Evolutionary conservation across 345 rosid species (phyloP).

Genomic region (Kandelia obovata): DNA sequence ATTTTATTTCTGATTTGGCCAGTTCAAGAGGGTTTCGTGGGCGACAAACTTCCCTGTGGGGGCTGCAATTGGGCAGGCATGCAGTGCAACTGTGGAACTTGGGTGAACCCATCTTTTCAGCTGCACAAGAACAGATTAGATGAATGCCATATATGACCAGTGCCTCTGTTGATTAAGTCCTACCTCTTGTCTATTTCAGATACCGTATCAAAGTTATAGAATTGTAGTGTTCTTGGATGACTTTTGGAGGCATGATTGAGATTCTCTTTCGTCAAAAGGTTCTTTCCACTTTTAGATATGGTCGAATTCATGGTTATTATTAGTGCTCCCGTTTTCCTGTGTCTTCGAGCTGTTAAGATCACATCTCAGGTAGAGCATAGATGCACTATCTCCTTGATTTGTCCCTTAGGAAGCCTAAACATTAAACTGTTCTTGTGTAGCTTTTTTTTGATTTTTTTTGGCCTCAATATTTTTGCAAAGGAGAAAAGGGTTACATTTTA

Average conservation of each 20-base stretch:
- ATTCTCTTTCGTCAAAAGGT: background rate
- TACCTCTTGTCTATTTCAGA: background rate
- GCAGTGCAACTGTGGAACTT: slow-evolving; percentile 35
- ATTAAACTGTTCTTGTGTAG: no score
- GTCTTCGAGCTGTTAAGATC: no score
- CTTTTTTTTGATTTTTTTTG: no score
- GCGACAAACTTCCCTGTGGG: slow-evolving; percentile 27
- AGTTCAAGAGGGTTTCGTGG: slow-evolving; percentile 70
- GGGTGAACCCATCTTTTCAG: slow-evolving; percentile 34
- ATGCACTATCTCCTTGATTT: no score
- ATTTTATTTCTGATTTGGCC: slow-evolving; percentile 15
- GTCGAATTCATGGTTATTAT: no score
- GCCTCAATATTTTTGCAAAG: no score
- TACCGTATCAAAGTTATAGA: background rate
- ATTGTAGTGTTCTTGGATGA: background rate
- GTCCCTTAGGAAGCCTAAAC: no score
- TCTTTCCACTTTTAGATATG: background rate
- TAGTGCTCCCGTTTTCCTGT: no score
- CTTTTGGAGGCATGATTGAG: background rate
- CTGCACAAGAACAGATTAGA: slow-evolving; percentile 47
- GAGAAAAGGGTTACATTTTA: no score
- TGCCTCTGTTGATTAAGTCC: background rate
- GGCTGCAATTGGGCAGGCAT: slow-evolving; percentile 37
- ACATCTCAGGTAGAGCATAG: no score
- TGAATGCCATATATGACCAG: slow-evolving; percentile 44